These are phyloP conservation scores for Suillus alpinus DNA, from an alignment of 768 basidiomycete species.

Conservation along the genomic window DNA sequence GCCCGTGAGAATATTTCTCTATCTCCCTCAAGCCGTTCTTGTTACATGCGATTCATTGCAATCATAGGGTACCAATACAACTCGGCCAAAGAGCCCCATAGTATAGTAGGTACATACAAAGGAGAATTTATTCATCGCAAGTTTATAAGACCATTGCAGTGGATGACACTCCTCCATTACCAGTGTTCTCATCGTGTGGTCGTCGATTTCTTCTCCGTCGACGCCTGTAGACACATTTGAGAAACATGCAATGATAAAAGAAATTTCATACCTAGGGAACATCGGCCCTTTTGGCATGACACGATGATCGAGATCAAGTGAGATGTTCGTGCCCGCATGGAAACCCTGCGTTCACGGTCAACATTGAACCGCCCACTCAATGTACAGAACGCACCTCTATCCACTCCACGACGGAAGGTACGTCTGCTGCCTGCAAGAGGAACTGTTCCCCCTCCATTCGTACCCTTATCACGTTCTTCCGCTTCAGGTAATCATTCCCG, in stretches of 20 bases:
- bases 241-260: not conserved
- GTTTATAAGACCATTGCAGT: not conserved
- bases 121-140: not conserved
- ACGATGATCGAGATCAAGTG: slow-evolving; percentile 88
- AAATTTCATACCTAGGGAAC: slow-evolving; percentile 61
- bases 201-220: slow-evolving; percentile 28
- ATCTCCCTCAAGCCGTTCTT: not conserved
- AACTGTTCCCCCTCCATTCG: slow-evolving; percentile 96
- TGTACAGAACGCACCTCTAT: slow-evolving; percentile 66
- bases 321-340: slow-evolving; percentile 89
- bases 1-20: slow-evolving; percentile 26
- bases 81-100: not conserved
- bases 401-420: slow-evolving; percentile 87
- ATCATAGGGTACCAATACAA: not conserved
- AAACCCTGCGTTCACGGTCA: slow-evolving; percentile 53
- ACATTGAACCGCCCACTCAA: not conserved
- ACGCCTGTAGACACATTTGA: slow-evolving; percentile 16
- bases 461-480: slow-evolving; percentile 90
- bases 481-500: slow-evolving; percentile 92
- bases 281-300: slow-evolving; percentile 89
- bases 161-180: not conserved
- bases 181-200: slow-evolving; percentile 9
- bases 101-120: not conserved
- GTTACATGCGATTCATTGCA: not conserved
- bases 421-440: slow-evolving; percentile 82